Evolutionary conservation across 108 stramenopile species (phyloP), one percentile per base, ranked within the genome.

Genomic region (Fragilariopsis cylindrus): DNA sequence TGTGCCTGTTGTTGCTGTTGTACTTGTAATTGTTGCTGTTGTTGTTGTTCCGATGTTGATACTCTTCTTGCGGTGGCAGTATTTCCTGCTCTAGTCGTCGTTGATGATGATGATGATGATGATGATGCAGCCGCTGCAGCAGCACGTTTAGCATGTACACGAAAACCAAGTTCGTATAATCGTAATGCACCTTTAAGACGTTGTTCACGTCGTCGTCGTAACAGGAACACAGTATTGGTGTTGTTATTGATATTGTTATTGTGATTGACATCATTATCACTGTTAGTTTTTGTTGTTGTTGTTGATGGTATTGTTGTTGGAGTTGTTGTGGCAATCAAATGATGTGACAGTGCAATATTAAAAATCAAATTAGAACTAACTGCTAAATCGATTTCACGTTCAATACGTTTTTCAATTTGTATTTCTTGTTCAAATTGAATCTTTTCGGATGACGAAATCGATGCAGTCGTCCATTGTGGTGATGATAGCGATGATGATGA

Each of bases 111-210:
- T 30, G 30, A 30, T 30, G 30, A 30, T 30, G 49, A 52, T 4
- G 11, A 69, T 2, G 52, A 12, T 2, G 52, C 52, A 12, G 12
- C 15, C 52, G 52, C 12, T 12, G 52, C 52, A 30, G 30, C 30
- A 9, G 21, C 45, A 4, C 47, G 44, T 9, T 65, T 65, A 45
- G 65, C 15, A 45, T 65, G 65, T 5, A 65, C 15, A 12, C 47
- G 65, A 46, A 65, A 65, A 5, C 43, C 72, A 13, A 73, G 48
- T 45, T 73, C 72, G 72, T 63, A 73, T 19, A 73, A 40, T n/a
- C 45, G 60, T 3, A 73, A 49, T n/a, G 72, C 72, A 13, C 55
- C 72, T 46, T 42, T 18, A 4, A 73, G 72, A 11, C 72, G 72
- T 7, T 52, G 44, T 48, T 48, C 19, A 0, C 43, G 13, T 18